Conservation (phyloP, 2,329 filamentous ascomycete species). For the Phoma sp. region DNA sequence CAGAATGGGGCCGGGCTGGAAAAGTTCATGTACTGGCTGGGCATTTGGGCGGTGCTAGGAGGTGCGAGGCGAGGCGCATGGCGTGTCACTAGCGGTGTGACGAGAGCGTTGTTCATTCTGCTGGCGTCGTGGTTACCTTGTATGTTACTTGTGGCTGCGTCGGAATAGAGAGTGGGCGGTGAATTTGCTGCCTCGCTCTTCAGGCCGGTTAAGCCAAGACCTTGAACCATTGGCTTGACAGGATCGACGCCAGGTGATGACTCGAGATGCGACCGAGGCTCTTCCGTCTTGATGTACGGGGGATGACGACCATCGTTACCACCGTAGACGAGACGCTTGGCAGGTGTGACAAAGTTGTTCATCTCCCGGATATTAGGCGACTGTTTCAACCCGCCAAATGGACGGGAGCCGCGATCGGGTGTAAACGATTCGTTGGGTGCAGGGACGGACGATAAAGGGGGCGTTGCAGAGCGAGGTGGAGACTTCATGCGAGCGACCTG, state of each 20-base stretch:
- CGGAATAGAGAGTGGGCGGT: slow-evolving; percentile 47
- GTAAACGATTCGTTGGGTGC: slow-evolving; percentile 61
- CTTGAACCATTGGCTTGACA: slow-evolving; percentile 32
- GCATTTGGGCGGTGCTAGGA: slow-evolving; percentile 80
- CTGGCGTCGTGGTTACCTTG: slow-evolving; percentile 36
- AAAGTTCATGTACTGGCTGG: slow-evolving; percentile 85
- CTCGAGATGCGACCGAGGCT: slow-evolving; percentile 31
- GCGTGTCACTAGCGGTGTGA: slow-evolving; percentile 76
- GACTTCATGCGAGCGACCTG: slow-evolving; percentile 46
- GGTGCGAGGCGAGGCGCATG: slow-evolving; percentile 79
- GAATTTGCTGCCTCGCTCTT: slow-evolving; percentile 46
- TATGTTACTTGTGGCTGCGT: slow-evolving; percentile 40
- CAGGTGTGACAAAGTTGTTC: slow-evolving; percentile 43
- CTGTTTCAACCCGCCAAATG: slow-evolving; percentile 40
- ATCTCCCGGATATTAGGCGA: slow-evolving; percentile 40
- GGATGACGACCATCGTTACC: slow-evolving; percentile 30
- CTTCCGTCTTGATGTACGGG: slow-evolving; percentile 35
- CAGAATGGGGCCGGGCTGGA: slow-evolving; percentile 87
- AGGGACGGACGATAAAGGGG: slow-evolving; percentile 57
- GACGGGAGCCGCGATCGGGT: slow-evolving; percentile 60
- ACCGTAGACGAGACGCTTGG: slow-evolving; percentile 44
- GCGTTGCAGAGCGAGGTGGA: slow-evolving; percentile 56
- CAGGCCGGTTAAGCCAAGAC: slow-evolving; percentile 37
- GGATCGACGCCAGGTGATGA: slow-evolving; percentile 44
- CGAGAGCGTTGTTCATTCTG: slow-evolving; percentile 43